These are phyloP conservation scores for Colletotrichum chlorophyti DNA, from an alignment of 2,329 filamentous ascomycete genomes.

Conservation along the genomic window DNA sequence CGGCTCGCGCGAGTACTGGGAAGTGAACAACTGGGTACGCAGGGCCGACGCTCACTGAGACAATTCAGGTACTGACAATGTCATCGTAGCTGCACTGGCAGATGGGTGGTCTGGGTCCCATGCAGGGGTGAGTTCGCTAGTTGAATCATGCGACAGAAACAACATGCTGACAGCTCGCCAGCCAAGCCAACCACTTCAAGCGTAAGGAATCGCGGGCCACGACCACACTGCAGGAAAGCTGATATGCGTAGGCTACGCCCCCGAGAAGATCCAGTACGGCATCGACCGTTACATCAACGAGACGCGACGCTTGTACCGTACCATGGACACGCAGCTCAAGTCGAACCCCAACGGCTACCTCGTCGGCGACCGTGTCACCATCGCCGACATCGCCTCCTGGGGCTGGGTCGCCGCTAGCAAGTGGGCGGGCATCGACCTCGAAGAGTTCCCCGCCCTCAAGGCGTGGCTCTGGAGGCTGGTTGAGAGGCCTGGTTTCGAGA, in stretches of 20 bases:
- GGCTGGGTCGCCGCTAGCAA: slow-evolving; percentile 71
- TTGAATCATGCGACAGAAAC: background rate
- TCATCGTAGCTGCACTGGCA: slow-evolving; percentile 68
- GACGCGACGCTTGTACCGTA: slow-evolving; percentile 80
- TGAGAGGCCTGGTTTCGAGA: slow-evolving; percentile 74
- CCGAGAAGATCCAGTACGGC: slow-evolving; percentile 82
- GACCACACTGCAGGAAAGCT: background rate
- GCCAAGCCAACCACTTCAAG: slow-evolving; percentile 82
- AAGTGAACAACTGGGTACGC: slow-evolving; percentile 77
- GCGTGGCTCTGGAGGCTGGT: slow-evolving; percentile 79
- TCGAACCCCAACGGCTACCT: slow-evolving; percentile 63
- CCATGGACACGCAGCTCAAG: slow-evolving; percentile 75
- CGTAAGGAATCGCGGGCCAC: slow-evolving; percentile 48
- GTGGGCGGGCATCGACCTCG: slow-evolving; percentile 61
- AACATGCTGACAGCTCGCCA: slow-evolving; percentile 24
- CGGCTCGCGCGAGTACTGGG: slow-evolving; percentile 77
- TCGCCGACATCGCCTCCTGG: slow-evolving; percentile 82
- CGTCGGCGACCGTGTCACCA: slow-evolving; percentile 72
- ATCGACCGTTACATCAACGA: slow-evolving; percentile 85
- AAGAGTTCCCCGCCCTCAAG: slow-evolving; percentile 77
- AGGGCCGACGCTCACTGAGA: background rate
- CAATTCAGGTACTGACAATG: slow-evolving; percentile 14
- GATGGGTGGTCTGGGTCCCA: slow-evolving; percentile 81
- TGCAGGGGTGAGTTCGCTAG: slow-evolving; percentile 63
- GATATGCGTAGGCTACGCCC: slow-evolving; percentile 67